Evolutionary conservation across 306 rosid genomes (phyloP).

Genomic region (Rubus idaeus): DNA sequence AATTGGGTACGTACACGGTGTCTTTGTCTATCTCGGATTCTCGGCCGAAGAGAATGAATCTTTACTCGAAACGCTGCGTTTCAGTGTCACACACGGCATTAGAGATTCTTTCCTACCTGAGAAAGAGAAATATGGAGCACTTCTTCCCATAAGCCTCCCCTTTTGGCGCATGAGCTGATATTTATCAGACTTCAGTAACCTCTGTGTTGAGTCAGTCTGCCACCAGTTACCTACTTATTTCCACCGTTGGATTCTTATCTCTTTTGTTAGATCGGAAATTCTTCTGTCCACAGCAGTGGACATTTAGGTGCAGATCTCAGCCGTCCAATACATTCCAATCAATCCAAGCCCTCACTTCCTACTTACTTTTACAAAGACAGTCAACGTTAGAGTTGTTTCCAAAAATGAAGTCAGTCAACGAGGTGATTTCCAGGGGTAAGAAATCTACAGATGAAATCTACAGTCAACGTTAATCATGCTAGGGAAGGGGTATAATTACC

Average conservation of each 20-base stretch:
- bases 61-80: slow-evolving; percentile 6
- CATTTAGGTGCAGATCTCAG: no score
- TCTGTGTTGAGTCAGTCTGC: neutral
- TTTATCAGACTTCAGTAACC: neutral
- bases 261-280: neutral
- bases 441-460: no score
- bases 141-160: slow-evolving; percentile 7
- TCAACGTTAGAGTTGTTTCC: no score
- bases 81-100: slow-evolving; percentile 23
- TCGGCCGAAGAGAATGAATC: slow-evolving; percentile 16
- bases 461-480: no score
- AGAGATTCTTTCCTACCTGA: slow-evolving; percentile 35
- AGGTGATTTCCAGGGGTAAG: no score
- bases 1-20: neutral
- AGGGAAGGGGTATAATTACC: no score
- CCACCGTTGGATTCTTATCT: slow-evolving; percentile 25
- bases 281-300: no score
- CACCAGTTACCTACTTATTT: neutral
- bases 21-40: neutral
- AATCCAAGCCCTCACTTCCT: no score
- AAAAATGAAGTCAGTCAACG: no score
- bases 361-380: no score
- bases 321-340: no score
- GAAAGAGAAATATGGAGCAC: slow-evolving; percentile 1
- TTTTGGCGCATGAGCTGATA: slow-evolving; percentile 13